Evolutionary conservation across 1,284 basidiomycete species (phyloP).

Genomic region (Schizophyllum commune): DNA sequence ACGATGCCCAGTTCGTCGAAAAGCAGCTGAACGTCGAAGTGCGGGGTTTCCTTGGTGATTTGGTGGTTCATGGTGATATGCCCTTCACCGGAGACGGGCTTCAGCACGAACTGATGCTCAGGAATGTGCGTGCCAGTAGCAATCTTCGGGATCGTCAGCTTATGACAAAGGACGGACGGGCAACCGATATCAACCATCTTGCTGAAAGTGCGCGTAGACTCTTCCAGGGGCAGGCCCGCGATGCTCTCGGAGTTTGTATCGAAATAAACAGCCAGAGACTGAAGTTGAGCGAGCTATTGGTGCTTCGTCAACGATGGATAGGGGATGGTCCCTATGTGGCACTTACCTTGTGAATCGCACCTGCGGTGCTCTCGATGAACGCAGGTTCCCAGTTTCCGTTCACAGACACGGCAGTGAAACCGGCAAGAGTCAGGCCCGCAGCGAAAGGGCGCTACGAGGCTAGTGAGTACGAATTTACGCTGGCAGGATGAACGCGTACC

Average conservation of each 20-base stretch:
- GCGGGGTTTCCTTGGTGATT: slow-evolving; percentile 66
- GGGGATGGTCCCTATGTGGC: neutral
- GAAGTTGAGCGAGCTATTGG: slow-evolving; percentile 72
- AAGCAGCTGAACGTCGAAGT: slow-evolving; percentile 83
- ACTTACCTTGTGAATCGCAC: slow-evolving; percentile 84
- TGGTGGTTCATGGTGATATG: slow-evolving; percentile 83
- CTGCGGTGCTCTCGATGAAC: slow-evolving; percentile 87
- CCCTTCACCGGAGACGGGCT: slow-evolving; percentile 94
- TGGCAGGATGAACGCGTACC: slow-evolving; percentile 34
- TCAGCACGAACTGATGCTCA: slow-evolving; percentile 91
- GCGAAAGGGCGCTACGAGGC: slow-evolving; percentile 82
- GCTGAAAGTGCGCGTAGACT: slow-evolving; percentile 76
- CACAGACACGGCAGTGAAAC: slow-evolving; percentile 92
- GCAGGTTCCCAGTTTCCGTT: slow-evolving; percentile 90
- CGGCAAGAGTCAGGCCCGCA: slow-evolving; percentile 85
- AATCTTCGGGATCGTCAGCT: slow-evolving; percentile 40
- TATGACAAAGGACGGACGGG: neutral
- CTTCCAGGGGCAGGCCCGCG: slow-evolving; percentile 57
- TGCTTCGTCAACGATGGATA: slow-evolving; percentile 9
- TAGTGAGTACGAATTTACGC: neutral
- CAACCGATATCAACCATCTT: slow-evolving; percentile 48
- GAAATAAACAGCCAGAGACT: slow-evolving; percentile 91
- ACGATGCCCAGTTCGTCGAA: slow-evolving; percentile 95
- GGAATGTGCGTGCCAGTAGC: slow-evolving; percentile 45
- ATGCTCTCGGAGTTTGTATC: slow-evolving; percentile 89